Evolutionary conservation across 1,284 basidiomycete species (phyloP).

Genomic region (Gomphus bonarii): DNA sequence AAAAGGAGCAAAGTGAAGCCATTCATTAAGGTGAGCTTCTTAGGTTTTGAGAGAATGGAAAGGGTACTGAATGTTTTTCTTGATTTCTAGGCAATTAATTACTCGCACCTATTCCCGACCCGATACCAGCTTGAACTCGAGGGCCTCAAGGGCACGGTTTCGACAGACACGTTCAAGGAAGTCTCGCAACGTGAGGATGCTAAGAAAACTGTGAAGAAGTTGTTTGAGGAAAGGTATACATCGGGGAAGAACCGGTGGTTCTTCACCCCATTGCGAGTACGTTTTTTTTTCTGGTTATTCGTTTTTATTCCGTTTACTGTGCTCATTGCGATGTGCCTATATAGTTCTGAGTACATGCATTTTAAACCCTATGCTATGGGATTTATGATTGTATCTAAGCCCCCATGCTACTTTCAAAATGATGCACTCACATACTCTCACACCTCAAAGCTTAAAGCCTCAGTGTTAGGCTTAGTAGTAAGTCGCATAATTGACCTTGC

Average conservation of each 20-base stretch:
- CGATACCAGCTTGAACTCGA: slow-evolving; percentile 95
- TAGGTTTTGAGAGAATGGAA: background rate
- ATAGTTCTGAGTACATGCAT: slow-evolving; percentile 2
- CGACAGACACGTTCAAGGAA: slow-evolving; percentile 90
- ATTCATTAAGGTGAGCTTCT: slow-evolving; percentile 82
- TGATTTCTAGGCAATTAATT: slow-evolving; percentile 69
- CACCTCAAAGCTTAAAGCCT: background rate
- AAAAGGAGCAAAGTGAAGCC: slow-evolving; percentile 93
- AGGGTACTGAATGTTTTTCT: background rate
- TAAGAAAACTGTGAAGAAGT: slow-evolving; percentile 94
- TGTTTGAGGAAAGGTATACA: slow-evolving; percentile 87
- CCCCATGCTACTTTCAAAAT: background rate
- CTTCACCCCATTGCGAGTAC: slow-evolving; percentile 71
- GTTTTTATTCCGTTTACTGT: background rate
- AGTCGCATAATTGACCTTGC: background rate
- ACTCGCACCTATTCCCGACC: slow-evolving; percentile 95
- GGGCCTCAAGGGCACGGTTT: slow-evolving; percentile 77
- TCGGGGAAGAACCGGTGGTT: slow-evolving; percentile 95
- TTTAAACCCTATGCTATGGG: slow-evolving; percentile 2
- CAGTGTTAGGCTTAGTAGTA: background rate
- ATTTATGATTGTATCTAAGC: slow-evolving; percentile 6
- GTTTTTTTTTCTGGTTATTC: slow-evolving; percentile 22
- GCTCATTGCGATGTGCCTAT: background rate
- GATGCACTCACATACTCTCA: background rate
- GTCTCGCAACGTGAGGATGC: slow-evolving; percentile 84